A percentile compares a stretch with the other conserved stretches of the same genome.
Conservation (phyloP, 352 stramenopile species). For the Achlya hypogyna region DNA sequence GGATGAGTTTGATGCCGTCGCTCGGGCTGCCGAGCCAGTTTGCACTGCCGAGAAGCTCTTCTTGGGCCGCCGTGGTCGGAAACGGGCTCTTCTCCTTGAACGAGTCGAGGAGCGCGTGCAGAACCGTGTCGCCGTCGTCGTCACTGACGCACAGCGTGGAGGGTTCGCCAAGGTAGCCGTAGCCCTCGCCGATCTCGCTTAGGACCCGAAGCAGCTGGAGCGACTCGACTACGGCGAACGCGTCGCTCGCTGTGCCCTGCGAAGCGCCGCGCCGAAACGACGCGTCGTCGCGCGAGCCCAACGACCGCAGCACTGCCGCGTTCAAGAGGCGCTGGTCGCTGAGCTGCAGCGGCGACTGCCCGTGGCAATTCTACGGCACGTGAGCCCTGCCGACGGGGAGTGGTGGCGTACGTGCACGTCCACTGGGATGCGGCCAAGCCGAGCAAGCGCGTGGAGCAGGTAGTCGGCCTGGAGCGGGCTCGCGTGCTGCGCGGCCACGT, state of each 20-base stretch:
- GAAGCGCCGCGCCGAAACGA: neutral
- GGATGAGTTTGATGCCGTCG: conserved; percentile 9
- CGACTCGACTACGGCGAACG: too few species aligned
- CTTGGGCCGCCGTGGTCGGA: conserved; percentile 30
- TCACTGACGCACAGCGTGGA: conserved; percentile 12
- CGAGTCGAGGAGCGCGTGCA: conserved; percentile 41
- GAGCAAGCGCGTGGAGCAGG: conserved; percentile 35
- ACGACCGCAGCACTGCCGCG: neutral
- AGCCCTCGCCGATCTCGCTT: conserved; percentile 11
- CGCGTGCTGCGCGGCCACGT: conserved; percentile 34
- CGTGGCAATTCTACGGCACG: conserved; percentile 33
- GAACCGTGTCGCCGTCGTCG: conserved; percentile 35
- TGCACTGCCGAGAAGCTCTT: conserved; percentile 22
- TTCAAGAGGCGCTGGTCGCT: neutral
- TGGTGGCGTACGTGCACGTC: conserved; percentile 29
- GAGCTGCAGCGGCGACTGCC: conserved; percentile 27
- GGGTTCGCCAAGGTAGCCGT: neutral
- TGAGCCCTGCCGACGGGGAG: neutral
- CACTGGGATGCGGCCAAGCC: conserved; percentile 31
- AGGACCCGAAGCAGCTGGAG: conserved; percentile 3
- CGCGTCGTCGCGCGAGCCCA: neutral
- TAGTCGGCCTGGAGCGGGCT: conserved; percentile 36
- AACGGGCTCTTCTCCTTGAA: conserved; percentile 28
- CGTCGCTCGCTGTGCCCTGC: too few species aligned
- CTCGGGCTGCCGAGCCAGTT: conserved; percentile 29